Percentiles rank a stretch among this genome's conserved stretches.
Conservation (phyloP, 2,329 filamentous ascomycete species). For the Elsinoe necatrix region DNA sequence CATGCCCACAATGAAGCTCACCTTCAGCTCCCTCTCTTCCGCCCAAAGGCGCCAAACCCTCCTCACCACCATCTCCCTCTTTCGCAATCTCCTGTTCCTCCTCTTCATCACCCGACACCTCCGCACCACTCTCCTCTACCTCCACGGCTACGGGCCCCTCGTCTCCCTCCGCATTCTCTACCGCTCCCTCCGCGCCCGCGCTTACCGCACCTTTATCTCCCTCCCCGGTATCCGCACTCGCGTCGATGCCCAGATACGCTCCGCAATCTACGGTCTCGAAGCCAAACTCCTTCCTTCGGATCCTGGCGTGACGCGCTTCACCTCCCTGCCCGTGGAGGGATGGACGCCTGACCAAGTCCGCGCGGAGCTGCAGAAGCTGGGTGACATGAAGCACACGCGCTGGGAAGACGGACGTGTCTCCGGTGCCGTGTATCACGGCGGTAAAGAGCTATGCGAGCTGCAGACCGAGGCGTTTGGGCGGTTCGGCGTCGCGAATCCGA, state of each 20-base stretch:
- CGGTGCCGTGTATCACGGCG: conserved; percentile 93
- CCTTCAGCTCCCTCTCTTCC: not conserved
- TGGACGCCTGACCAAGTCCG: conserved; percentile 71
- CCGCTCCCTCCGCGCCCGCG: conserved; percentile 57
- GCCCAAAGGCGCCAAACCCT: not conserved
- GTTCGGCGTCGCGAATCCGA: conserved; percentile 92
- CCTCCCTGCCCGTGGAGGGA: conserved; percentile 72
- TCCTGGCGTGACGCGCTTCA: conserved; percentile 62
- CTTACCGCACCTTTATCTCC: conserved; percentile 78
- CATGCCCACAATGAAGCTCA: conserved; percentile 2
- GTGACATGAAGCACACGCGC: conserved; percentile 81
- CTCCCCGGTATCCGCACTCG: conserved; percentile 78
- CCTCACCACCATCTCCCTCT: conserved; percentile 17
- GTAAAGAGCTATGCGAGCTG: conserved; percentile 67
- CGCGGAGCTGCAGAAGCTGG: conserved; percentile 69
- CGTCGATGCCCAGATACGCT: conserved; percentile 75
- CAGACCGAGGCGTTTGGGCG: conserved; percentile 89
- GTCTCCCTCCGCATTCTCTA: conserved; percentile 72
- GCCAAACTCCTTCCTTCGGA: conserved; percentile 70
- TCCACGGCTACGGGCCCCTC: conserved; percentile 79
- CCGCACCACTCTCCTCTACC: conserved; percentile 69
- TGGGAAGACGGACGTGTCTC: conserved; percentile 97
- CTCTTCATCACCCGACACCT: conserved; percentile 79
- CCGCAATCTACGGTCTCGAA: conserved; percentile 72
- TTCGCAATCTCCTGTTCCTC: conserved; percentile 82